phyloP scores from a whole-genome alignment of 805 yeast genomes.

The Saturnispora saitoi region DNA sequence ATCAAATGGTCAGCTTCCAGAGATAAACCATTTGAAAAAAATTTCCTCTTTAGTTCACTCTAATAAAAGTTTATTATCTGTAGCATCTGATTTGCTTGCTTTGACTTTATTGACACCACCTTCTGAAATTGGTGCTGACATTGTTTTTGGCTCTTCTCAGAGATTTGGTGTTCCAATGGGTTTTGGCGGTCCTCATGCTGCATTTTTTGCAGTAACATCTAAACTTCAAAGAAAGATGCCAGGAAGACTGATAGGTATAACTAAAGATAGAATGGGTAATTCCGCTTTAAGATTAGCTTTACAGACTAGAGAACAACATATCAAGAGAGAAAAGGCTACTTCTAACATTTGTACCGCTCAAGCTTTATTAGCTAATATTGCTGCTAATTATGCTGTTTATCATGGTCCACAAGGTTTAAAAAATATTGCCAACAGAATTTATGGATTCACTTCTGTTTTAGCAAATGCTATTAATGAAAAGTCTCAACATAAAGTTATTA shows the following conservation, averaged over 20 bases:
- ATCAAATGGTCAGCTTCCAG: conserved; percentile 64
- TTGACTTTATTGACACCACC: conserved; percentile 83
- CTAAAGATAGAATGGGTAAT: conserved; percentile 85
- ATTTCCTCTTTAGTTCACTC: conserved; percentile 61
- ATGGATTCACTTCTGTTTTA: conserved; percentile 63
- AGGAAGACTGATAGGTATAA: conserved; percentile 89
- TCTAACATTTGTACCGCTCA: conserved; percentile 98
- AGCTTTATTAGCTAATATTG: conserved; percentile 89
- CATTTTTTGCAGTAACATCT: conserved; percentile 83
- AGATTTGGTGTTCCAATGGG: conserved; percentile 98
- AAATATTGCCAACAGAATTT: conserved; percentile 68
- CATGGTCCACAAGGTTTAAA: conserved; percentile 87
- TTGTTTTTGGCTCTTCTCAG: conserved; percentile 87
- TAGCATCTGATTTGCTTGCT: conserved; percentile 90
- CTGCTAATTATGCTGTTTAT: conserved; percentile 92
- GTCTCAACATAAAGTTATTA: conserved; percentile 42
- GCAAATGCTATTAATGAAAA: conserved; percentile 45
- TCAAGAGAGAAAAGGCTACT: conserved; percentile 94
- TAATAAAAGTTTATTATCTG: conserved; percentile 67
- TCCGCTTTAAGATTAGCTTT: conserved; percentile 87
- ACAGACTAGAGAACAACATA: conserved; percentile 98
- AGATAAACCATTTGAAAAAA: conserved; percentile 38
- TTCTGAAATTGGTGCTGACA: conserved; percentile 78
- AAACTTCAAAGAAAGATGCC: conserved; percentile 87
- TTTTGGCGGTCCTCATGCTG: conserved; percentile 98